Evolutionary conservation across 345 rosid genomes (phyloP), one percentile per base, ranked within the genome.

Genomic region (Eucalyptus erythrocorys): DNA sequence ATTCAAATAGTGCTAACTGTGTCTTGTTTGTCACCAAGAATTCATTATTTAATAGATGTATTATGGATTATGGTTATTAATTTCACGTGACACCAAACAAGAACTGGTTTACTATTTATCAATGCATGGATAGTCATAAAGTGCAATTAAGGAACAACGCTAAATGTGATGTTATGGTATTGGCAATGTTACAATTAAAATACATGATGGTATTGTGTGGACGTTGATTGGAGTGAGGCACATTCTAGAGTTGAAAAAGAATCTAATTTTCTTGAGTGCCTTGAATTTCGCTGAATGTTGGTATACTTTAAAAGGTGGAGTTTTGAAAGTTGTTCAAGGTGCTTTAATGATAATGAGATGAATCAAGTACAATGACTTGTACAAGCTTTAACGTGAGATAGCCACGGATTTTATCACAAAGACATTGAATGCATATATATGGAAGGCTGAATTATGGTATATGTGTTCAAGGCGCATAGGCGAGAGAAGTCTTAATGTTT

Each of bases 31-130:
- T 61, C 9, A 13, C 19, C 32, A 61, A 61, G 8, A 61, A 61
- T 61, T 30, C 1, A 0, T 6, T 8, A 30, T 30, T 61, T 61
- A n/a, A 61, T 0, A 27, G 0, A 57, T 26, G n/a, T 57, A 57
- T 26, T 26, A 26, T 26, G 64, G 13, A 57, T 57, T 57, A 24
- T 57, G 64, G 64, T 57, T 57, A 3, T 57, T 57, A 17, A 7
- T 13, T 61, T 61, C 34, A 61, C 1, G 1, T 61, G 5, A 61
- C 71, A 61, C 71, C 71, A 61, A 30, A 61, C 0, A 61, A 61
- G 32, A 61, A 30, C 2, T 1, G 0, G 68, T 61, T 61, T 61
- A 6, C 14, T 61, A 61, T n/a, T 61, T 30, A 30, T 61, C 32
- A 61, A 13, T 61, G 32, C 4, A 1, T 27, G 71, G 68, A 61